phyloP scores from a whole-genome alignment of 768 basidiomycete species.

The Boletus sp. region DNA sequence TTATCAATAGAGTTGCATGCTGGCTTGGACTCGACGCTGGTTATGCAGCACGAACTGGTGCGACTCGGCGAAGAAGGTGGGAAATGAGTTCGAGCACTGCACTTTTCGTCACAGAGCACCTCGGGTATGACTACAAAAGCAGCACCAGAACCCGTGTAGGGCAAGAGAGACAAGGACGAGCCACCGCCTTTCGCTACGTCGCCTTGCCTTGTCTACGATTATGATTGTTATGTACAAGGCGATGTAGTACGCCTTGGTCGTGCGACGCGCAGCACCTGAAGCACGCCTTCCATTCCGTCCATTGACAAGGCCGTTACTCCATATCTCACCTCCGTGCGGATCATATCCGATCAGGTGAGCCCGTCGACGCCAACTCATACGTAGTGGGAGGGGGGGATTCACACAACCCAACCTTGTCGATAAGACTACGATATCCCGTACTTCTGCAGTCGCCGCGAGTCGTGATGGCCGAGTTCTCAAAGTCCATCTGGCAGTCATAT shows the following conservation, averaged over 20 bases:
- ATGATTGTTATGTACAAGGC: conserved; percentile 8
- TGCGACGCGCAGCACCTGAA: conserved; percentile 7
- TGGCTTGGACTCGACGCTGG: neutral
- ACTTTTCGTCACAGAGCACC: no score
- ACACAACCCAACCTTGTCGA: conserved; percentile 14
- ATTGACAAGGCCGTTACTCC: neutral
- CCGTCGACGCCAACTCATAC: neutral
- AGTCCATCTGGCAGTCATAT: conserved; percentile 12
- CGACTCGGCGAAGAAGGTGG: conserved; percentile 3
- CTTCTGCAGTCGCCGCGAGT: conserved; percentile 6
- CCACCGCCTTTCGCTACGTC: neutral
- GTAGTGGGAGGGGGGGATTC: no score
- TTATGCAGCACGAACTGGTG: conserved; percentile 9
- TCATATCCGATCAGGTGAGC: conserved; percentile 14
- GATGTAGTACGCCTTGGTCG: conserved; percentile 5
- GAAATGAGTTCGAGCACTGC: no score
- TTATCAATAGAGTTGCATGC: neutral
- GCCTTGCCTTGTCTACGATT: neutral
- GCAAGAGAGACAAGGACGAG: no score
- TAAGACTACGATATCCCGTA: conserved; percentile 7
- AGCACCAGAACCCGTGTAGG: no score
- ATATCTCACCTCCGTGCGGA: conserved; percentile 19
- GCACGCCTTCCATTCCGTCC: conserved; percentile 21
- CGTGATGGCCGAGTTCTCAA: conserved; percentile 3
- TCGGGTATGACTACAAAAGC: no score